Evolutionary conservation across 371 early-diverging fungal species (phyloP).

Genomic region (Actinomortierella ambigua): DNA sequence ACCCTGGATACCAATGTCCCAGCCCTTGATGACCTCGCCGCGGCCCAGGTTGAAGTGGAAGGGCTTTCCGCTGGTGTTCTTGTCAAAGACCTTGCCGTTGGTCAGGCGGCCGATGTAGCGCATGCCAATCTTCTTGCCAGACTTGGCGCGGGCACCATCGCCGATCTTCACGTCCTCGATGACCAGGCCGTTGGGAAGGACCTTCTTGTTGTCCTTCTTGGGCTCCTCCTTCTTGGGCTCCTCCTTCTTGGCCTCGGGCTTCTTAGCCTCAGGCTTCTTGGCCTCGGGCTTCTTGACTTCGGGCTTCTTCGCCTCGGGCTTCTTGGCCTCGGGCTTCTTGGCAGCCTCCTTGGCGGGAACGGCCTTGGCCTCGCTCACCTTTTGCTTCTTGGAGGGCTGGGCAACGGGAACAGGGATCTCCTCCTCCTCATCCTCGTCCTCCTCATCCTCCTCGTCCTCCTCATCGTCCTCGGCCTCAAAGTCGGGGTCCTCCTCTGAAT

Average conservation of each 20-base stretch:
- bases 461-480: constrained; percentile 55
- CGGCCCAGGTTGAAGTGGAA: constrained; percentile 90
- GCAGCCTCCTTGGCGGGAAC: constrained; percentile 44
- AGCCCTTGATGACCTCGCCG: constrained; percentile 96
- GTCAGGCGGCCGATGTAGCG: constrained; percentile 85
- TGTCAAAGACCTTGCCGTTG: constrained; percentile 95
- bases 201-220: constrained; percentile 50
- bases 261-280: constrained; percentile 48
- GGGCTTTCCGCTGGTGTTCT: constrained; percentile 89
- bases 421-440: constrained; percentile 34
- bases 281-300: constrained; percentile 44
- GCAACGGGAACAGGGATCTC: constrained; percentile 35
- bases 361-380: constrained; percentile 48
- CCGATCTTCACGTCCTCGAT: constrained; percentile 86
- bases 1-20: constrained; percentile 90
- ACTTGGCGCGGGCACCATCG: constrained; percentile 76
- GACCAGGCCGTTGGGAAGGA: constrained; percentile 75
- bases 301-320: constrained; percentile 44
- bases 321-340: constrained; percentile 28
- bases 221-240: constrained; percentile 52
- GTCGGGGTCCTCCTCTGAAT: constrained; percentile 48
- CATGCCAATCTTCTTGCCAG: constrained; percentile 72
- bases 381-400: constrained; percentile 48
- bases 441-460: constrained; percentile 45
- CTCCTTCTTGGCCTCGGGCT: constrained; percentile 46